Evolutionary conservation across 140 eudicot species (phyloP).

Genomic region (Oenanthe javanica): DNA sequence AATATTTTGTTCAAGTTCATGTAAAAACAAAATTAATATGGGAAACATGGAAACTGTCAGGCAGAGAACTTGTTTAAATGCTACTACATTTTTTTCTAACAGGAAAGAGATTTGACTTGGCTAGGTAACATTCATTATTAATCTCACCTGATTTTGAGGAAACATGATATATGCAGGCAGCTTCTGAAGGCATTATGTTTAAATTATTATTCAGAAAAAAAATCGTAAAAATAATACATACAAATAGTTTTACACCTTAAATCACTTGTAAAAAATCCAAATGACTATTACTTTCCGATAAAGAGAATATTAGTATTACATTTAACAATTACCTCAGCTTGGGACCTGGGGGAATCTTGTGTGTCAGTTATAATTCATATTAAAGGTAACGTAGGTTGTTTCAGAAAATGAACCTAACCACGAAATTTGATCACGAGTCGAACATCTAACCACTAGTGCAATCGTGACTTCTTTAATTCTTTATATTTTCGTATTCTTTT

Average conservation of each 20-base stretch:
- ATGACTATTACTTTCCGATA: too few species aligned
- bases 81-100: neutral
- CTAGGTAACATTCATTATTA: neutral
- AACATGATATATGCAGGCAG: neutral
- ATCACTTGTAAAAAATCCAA: too few species aligned
- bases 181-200: constrained; percentile 3
- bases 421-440: too few species aligned
- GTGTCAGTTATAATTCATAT: neutral
- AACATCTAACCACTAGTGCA: too few species aligned
- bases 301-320: too few species aligned
- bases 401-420: too few species aligned
- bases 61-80: neutral
- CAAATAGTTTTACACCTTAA: too few species aligned
- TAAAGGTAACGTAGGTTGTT: too few species aligned
- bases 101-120: neutral
- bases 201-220: too few species aligned
- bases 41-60: constrained; percentile 3
- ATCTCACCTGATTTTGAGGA: constrained; percentile 1
- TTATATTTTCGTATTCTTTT: too few species aligned
- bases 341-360: neutral
- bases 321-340: neutral
- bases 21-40: neutral
- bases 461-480: too few species aligned
- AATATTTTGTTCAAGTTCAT: neutral
- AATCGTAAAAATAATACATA: too few species aligned